These are phyloP conservation scores for Discostella stelligeroides DNA, from an alignment of 108 stramenopile species.

Conservation along the genomic window DNA sequence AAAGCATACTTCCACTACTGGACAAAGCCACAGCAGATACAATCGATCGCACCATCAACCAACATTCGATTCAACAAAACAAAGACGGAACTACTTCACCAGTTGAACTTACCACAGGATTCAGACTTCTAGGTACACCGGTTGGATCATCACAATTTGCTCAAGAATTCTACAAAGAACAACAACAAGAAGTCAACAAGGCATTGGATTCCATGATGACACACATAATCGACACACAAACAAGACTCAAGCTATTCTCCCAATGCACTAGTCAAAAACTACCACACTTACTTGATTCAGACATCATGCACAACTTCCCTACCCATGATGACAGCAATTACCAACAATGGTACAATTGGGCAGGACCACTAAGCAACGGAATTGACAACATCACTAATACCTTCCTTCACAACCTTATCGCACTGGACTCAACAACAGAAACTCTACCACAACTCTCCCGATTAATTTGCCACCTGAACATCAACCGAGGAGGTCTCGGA, in stretches of 20 bases:
- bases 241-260: neutral
- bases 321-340: neutral
- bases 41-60: neutral
- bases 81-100: neutral
- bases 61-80: neutral
- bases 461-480: neutral
- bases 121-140: neutral
- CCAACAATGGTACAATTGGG: constrained; percentile 18
- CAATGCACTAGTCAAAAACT: neutral
- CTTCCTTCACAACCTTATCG: neutral
- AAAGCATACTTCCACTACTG: neutral
- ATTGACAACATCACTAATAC: neutral
- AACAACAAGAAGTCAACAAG: neutral
- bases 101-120: neutral
- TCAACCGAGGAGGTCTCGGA: neutral
- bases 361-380: neutral
- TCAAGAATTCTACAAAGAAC: neutral
- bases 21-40: neutral
- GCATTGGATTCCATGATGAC: neutral
- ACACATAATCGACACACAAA: neutral
- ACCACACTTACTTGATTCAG: neutral
- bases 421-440: neutral
- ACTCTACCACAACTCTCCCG: neutral
- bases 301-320: constrained; percentile 1
- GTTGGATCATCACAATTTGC: neutral